phyloP scores from a whole-genome alignment of 441 rosid species.

The Rhodomyrtus psidioides region DNA sequence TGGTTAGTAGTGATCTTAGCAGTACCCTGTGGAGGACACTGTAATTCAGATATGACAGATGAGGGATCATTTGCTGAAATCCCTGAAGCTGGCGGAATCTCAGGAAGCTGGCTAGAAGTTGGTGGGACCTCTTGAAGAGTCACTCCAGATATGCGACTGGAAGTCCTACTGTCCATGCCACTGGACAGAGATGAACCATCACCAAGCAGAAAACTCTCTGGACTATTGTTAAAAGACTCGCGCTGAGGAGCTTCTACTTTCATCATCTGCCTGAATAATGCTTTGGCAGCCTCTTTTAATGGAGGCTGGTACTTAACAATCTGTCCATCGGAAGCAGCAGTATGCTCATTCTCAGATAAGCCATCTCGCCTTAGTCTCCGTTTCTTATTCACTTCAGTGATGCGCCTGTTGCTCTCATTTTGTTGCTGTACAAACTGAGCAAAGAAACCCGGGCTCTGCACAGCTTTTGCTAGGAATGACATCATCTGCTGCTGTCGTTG shows the following conservation, averaged over 20 bases:
- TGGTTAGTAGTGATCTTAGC: conserved; percentile 26
- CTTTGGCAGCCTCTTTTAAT: conserved; percentile 67
- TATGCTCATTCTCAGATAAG: conserved; percentile 29
- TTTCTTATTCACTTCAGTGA: conserved; percentile 71
- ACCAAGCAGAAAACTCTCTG: conserved; percentile 43
- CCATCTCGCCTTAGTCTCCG: conserved; percentile 80
- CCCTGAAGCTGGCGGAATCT: conserved; percentile 18
- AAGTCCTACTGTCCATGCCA: conserved; percentile 38
- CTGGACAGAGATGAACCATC: conserved; percentile 33
- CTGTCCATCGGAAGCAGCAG: conserved; percentile 67
- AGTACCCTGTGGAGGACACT: conserved; percentile 19
- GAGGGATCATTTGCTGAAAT: conserved; percentile 22
- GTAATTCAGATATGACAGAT: conserved; percentile 37
- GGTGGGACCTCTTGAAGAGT: conserved; percentile 79
- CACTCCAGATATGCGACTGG: conserved; percentile 43
- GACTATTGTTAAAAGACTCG: conserved; percentile 36
- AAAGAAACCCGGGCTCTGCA: conserved; percentile 89
- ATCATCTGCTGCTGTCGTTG: conserved; percentile 96
- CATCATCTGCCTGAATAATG: conserved; percentile 68
- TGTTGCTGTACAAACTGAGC: conserved; percentile 97
- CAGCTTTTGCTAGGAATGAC: conserved; percentile 96
- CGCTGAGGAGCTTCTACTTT: conserved; percentile 35
- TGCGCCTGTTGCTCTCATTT: conserved; percentile 70
- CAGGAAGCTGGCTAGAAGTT: conserved; percentile 29
- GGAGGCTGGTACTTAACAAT: conserved; percentile 82